These are phyloP conservation scores for Sphagnum contortum DNA, from an alignment of 225 moss, liverwort and hornwort species.

Conservation along the genomic window DNA sequence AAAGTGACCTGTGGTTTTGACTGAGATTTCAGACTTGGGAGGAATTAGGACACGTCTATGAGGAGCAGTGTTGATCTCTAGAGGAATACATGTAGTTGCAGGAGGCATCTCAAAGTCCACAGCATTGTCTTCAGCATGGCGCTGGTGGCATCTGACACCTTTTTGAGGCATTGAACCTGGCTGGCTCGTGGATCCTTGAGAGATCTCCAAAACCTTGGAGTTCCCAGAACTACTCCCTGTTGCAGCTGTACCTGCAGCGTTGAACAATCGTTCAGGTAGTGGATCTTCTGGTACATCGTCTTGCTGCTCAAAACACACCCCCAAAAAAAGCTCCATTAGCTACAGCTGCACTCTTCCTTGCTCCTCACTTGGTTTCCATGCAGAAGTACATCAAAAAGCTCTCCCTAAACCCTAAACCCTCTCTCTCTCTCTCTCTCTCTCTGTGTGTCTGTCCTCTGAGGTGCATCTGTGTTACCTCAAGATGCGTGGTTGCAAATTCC, in stretches of 20 bases:
- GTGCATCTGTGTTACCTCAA: slow-evolving; percentile 29
- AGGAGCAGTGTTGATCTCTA: slow-evolving; percentile 22
- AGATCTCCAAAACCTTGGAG: neutral
- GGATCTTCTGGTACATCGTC: slow-evolving; percentile 60
- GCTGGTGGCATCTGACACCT: too few species aligned
- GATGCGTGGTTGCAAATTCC: slow-evolving; percentile 33
- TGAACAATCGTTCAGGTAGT: slow-evolving; percentile 46
- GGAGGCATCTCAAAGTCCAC: slow-evolving; percentile 5
- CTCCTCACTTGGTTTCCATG: neutral
- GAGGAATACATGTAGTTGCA: slow-evolving; percentile 37
- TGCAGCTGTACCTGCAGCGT: neutral
- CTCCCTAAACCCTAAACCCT: too few species aligned
- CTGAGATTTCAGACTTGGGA: neutral
- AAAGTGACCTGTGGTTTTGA: slow-evolving; percentile 38
- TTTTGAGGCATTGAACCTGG: too few species aligned
- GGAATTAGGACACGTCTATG: slow-evolving; percentile 8
- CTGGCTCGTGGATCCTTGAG: neutral
- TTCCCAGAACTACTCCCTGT: neutral
- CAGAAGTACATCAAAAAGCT: neutral
- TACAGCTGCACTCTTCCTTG: too few species aligned
- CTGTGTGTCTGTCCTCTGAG: neutral
- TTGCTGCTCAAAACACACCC: slow-evolving; percentile 14
- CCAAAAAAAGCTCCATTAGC: too few species aligned
- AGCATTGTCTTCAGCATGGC: too few species aligned
- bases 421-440: too few species aligned